Evolutionary conservation across 2,329 filamentous ascomycete species (phyloP).

Genomic region (Diaporthe sp.): DNA sequence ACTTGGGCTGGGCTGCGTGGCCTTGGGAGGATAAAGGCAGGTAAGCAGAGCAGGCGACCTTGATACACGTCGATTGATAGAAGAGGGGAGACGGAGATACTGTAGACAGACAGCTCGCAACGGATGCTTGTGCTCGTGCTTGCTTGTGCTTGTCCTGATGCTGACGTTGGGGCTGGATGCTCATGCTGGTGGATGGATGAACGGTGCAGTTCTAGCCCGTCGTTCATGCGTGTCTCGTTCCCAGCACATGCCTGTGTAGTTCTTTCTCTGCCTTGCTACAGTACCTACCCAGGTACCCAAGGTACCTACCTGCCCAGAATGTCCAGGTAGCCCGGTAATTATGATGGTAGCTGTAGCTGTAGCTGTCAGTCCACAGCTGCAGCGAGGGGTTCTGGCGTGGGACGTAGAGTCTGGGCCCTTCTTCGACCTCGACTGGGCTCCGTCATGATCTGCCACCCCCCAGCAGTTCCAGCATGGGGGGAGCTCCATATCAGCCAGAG

Average conservation of each 20-base stretch:
- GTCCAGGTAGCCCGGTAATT: too few relatives aligned
- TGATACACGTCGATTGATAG: too few relatives aligned
- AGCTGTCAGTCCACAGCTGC: slow-evolving; percentile 25
- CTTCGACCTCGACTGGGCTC: slow-evolving; percentile 5
- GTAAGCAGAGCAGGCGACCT: not conserved
- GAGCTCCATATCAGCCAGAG: slow-evolving; percentile 22
- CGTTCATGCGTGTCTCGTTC: slow-evolving; percentile 12
- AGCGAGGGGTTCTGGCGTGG: slow-evolving; percentile 18
- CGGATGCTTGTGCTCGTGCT: not conserved
- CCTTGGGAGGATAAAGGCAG: slow-evolving; percentile 9
- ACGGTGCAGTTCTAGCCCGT: slow-evolving; percentile 9
- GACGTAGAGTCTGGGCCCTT: slow-evolving; percentile 19
- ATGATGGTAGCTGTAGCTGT: not conserved
- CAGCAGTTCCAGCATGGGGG: not conserved
- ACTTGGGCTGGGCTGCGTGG: slow-evolving; percentile 19
- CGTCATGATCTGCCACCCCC: slow-evolving; percentile 10
- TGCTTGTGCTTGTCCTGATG: not conserved
- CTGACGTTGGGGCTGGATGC: too few relatives aligned
- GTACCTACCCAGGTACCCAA: not conserved
- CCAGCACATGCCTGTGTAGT: too few relatives aligned
- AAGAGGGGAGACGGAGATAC: not conserved
- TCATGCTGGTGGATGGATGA: not conserved
- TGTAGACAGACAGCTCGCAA: not conserved
- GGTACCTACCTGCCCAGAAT: not conserved
- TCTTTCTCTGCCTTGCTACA: too few relatives aligned